Percentiles rank a stretch among this genome's conserved stretches.
phyloP scores from a whole-genome alignment of 345 rosid genomes.

The Corymbia maculata region DNA sequence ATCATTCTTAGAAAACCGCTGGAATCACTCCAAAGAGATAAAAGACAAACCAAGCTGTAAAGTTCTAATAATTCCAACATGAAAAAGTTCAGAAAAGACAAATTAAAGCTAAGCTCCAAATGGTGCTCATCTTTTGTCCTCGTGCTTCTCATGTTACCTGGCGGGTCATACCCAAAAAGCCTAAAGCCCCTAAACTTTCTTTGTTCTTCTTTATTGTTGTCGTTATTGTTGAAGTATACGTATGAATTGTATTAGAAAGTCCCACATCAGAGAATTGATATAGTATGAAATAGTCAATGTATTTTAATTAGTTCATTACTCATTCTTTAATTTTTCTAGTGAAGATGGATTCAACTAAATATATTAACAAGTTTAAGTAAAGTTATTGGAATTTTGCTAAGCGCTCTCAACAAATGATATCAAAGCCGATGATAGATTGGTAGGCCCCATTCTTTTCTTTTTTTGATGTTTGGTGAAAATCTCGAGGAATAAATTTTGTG shows the following conservation, averaged over 20 bases:
- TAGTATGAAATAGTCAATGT: background rate
- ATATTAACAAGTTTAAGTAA: background rate
- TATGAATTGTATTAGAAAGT: background rate
- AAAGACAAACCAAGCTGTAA: background rate
- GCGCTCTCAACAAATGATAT: background rate
- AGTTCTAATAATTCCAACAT: background rate
- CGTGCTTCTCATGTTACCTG: background rate
- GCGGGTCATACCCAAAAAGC: background rate
- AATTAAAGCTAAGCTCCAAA: background rate
- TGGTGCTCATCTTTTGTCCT: background rate
- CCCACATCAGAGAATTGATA: background rate
- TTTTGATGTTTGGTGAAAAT: background rate
- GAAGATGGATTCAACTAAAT: background rate
- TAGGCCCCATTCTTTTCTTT: background rate
- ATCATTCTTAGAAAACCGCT: background rate
- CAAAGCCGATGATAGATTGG: background rate
- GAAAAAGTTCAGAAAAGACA: background rate
- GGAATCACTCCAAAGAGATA: background rate
- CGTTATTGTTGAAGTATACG: background rate
- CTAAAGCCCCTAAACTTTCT: background rate
- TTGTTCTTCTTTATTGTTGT: background rate
- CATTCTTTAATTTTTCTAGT: background rate
- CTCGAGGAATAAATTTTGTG: background rate
- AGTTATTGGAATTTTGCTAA: background rate
- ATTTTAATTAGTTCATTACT: accelerated